Base-by-base conservation (phyloP, 805 yeast genomes). In the Metschnikowia drakensbergensis region DNA sequence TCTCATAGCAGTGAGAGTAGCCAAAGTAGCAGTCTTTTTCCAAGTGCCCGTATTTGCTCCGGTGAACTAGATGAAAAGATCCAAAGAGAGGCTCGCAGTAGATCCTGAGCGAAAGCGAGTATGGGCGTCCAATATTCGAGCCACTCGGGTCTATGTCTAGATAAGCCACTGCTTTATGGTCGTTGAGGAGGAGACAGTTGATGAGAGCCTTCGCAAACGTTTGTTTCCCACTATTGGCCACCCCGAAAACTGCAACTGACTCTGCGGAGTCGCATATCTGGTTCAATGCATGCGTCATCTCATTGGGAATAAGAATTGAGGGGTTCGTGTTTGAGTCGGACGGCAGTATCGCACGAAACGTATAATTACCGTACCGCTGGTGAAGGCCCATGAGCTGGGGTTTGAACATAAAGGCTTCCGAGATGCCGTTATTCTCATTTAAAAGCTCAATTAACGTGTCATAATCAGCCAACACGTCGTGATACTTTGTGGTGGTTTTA, bases 131-230 rank as follows among this genome's bases (percentile, higher is more conserved):
- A 53, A 76, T 82, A 58, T 87, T 95, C 0, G 96, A 82, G 61
- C 90, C 96, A 0, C 96, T 96, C 0, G 97, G 96, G 61, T 91
- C 98, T 1, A 88, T 61, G 57, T 91, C 97, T 36, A 91, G 55
- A 34, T 82, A 76, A 22, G 76, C 72, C 3, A 83, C 66, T 0
- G 68, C 60, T 0, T 61, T 48, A 1, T 55, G 50, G 4, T 57
- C 56, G 3, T 57, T 54, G 3, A 63, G 58, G 3, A 79, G 58
- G 1, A 81, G 55, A 23, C 67, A 67, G 55, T 87, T 86, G 4
- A 80, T 47, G 5, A 88, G 61, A 2, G 80, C 52, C 52, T 80
- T 77, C 9, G 82, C 63, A 40, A 86, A 73, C 0, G 95, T 84
- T 1, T 96, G 85, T 59, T 90, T 90, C 1, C 97, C 97, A 1